Evolutionary conservation across 2,329 filamentous ascomycete genomes (phyloP).

Genomic region (Apiospora koreana): DNA sequence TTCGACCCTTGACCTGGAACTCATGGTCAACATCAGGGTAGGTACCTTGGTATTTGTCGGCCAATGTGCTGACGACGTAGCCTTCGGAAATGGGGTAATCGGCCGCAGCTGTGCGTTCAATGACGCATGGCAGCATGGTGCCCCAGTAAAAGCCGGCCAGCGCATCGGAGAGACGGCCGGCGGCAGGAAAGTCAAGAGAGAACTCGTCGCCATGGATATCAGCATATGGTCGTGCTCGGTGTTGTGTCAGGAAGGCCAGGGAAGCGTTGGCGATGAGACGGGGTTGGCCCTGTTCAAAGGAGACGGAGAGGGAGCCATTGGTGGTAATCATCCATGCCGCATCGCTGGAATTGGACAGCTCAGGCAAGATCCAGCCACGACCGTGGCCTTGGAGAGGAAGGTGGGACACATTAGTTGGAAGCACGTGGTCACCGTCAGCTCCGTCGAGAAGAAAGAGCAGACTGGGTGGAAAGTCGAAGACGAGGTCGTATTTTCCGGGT

Average conservation of each 20-base stretch:
- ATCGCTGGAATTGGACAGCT: conserved; percentile 4
- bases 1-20: conserved; percentile 18
- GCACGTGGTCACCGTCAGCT: not conserved
- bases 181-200: conserved; percentile 13
- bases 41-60: conserved; percentile 18
- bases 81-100: conserved; percentile 15
- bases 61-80: conserved; percentile 18
- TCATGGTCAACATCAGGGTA: conserved; percentile 20
- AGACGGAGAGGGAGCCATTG: not conserved
- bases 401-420: conserved; percentile 1
- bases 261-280: not conserved
- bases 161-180: conserved; percentile 14
- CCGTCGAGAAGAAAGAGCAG: not conserved
- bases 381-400: not conserved
- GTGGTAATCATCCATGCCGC: not conserved
- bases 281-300: not conserved
- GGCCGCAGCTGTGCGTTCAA: conserved; percentile 15
- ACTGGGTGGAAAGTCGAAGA: not conserved
- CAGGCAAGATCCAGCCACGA: not conserved
- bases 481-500: not conserved
- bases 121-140: conserved; percentile 17
- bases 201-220: conserved; percentile 16
- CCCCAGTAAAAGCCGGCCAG: conserved; percentile 18
- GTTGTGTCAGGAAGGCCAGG: not conserved
- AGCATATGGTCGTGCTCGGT: conserved; percentile 15